Base-by-base conservation (phyloP, 1,284 basidiomycete genomes). In the Ganoderma lucidum region DNA sequence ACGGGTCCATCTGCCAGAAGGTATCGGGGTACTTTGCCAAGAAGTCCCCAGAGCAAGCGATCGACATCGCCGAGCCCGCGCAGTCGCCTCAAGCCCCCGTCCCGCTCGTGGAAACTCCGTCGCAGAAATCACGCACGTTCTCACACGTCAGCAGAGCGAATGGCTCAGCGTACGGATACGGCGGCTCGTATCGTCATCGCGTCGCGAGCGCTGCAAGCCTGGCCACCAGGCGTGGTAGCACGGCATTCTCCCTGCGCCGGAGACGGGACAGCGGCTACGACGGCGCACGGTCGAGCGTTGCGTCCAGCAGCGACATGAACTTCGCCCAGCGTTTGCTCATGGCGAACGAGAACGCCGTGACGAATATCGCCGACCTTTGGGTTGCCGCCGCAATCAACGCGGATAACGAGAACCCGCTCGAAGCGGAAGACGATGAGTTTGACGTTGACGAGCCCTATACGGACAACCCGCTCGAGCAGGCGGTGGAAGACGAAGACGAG, bases 331-430 rank as follows among this genome's bases (percentile, higher is more conserved):
- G 94, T 71, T 80, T 97, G n/a, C 83, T 97, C 37, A 90, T 97
- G 82, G 95, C 96, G 4, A 96, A 97, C 80, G 95, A 96, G 78
- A 93, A 95, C 77, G 92, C 93, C 1, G 94, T 96, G 8, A 95
- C 93, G 63, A 93, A 92, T 72, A 93, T 97, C 73, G 93, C 94
- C 5, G 96, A 97, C 81, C 83, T 97, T 17, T 97, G 96, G 96
- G 93, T 97, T 69, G 95, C 96, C 12, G 92, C 95, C 30, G 96
- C 96, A 3, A 95, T 96, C 83, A 95, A 95, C 70, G 93, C 90
- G 10, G 96, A 96, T 75, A 93, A 94, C 74, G 93, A 94, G 72
- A 89, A 93, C 71, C 87, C 89, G 3, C 92, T 92, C 72, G 89
- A 90, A 75, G 74, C 76, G 45, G 80, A 80, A 23, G 77, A 77